These are phyloP conservation scores for Alternaria longipes DNA, from an alignment of 2,329 filamentous ascomycete genomes.

Conservation along the genomic window DNA sequence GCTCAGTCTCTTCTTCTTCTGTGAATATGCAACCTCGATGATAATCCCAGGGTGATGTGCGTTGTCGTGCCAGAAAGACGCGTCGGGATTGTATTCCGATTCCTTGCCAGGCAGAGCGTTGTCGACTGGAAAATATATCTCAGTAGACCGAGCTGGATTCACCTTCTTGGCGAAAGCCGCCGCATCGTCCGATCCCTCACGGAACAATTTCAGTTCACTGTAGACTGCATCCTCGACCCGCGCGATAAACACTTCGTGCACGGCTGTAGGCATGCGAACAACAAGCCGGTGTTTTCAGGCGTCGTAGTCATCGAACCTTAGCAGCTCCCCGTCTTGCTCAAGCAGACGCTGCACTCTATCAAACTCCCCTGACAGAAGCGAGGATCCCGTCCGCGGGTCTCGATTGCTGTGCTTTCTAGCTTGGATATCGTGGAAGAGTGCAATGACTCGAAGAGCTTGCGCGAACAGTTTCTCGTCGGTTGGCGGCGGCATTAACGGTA, in stretches of 20 bases:
- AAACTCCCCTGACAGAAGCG: conserved; percentile 28
- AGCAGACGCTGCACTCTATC: conserved; percentile 24
- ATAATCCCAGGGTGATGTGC: conserved; percentile 35
- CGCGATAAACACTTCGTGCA: conserved; percentile 32
- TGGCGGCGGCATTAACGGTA: conserved; percentile 31
- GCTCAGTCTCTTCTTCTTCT: conserved; percentile 24
- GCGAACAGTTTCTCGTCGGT: conserved; percentile 29
- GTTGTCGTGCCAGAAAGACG: conserved; percentile 32
- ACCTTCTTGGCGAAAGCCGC: conserved; percentile 36
- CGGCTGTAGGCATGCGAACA: conserved; percentile 31
- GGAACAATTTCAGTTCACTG: conserved; percentile 27
- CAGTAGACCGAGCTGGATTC: conserved; percentile 22
- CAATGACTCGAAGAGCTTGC: conserved; percentile 25
- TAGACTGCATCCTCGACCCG: conserved; percentile 29
- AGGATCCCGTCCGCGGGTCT: conserved; percentile 24
- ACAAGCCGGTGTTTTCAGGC: conserved; percentile 16
- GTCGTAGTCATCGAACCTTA: conserved; percentile 30
- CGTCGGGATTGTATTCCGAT: conserved; percentile 35
- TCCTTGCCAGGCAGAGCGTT: conserved; percentile 11
- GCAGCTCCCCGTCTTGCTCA: conserved; percentile 23
- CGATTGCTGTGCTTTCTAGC: conserved; percentile 20
- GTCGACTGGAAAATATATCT: conserved; percentile 20
- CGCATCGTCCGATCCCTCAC: conserved; percentile 19
- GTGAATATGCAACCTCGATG: conserved; percentile 28
- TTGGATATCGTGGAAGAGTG: conserved; percentile 29